Percentiles rank a stretch among this genome's conserved stretches.
Conservation (phyloP, 2,329 filamentous ascomycete genomes). For the Botrytis tulipae region DNA sequence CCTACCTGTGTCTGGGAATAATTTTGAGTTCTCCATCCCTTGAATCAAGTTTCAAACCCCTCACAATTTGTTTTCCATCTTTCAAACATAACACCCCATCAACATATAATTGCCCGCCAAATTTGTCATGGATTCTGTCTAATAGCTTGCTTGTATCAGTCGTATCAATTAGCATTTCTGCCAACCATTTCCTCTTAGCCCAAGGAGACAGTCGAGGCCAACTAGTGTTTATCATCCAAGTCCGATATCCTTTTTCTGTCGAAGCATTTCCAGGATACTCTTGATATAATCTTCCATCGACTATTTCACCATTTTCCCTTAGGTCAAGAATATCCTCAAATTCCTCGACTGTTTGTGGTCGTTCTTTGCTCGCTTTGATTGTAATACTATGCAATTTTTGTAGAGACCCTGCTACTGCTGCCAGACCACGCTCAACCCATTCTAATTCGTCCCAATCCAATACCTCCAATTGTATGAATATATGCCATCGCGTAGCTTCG, state of each 20-base stretch:
- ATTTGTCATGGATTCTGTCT: constrained; percentile 27
- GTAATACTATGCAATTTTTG: constrained; percentile 26
- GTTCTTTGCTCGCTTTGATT: constrained; percentile 31
- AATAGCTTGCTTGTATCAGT: constrained; percentile 30
- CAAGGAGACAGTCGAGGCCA: constrained; percentile 37
- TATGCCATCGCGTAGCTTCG: constrained; percentile 19
- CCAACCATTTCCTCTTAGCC: constrained; percentile 37
- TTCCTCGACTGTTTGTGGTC: constrained; percentile 31
- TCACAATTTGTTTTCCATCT: constrained; percentile 22
- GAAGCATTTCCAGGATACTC: constrained; percentile 17
- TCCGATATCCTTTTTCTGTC: neutral
- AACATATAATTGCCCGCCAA: constrained; percentile 33
- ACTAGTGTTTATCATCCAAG: constrained; percentile 29
- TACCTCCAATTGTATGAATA: constrained; percentile 33
- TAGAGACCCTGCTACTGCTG: neutral
- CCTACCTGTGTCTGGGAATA: constrained; percentile 21
- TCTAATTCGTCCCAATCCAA: constrained; percentile 37
- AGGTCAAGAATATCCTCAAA: constrained; percentile 33
- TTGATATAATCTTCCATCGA: constrained; percentile 34
- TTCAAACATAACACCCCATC: constrained; percentile 30
- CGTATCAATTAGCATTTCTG: constrained; percentile 35
- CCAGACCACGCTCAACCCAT: constrained; percentile 25
- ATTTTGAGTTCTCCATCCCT: constrained; percentile 35
- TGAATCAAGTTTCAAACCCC: constrained; percentile 27
- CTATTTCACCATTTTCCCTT: constrained; percentile 27